These are phyloP conservation scores for Hericium coralloides DNA, from an alignment of 768 basidiomycete species.

Conservation along the genomic window DNA sequence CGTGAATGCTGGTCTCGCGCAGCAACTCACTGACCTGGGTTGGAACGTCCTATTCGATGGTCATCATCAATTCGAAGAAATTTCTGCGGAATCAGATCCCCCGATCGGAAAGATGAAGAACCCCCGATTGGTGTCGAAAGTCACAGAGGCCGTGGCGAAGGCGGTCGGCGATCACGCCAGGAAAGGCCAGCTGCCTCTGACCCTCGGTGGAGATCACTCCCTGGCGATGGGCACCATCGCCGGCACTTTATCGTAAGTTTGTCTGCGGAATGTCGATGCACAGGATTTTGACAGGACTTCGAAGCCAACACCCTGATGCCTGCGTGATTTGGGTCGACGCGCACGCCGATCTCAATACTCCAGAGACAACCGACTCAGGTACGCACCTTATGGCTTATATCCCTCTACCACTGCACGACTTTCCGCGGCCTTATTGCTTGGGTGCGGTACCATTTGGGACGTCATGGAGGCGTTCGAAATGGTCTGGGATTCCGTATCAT, in stretches of 20 bases:
- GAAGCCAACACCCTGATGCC: conserved; percentile 64
- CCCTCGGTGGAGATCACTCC: conserved; percentile 94
- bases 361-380: conserved; percentile 72
- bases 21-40: conserved; percentile 69
- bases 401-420: too few species aligned
- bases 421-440: too few species aligned
- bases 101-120: conserved; percentile 88
- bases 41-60: conserved; percentile 90
- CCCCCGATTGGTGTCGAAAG: conserved; percentile 77
- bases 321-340: conserved; percentile 97
- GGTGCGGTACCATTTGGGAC: too few species aligned
- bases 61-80: conserved; percentile 80
- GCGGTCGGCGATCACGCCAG: conserved; percentile 67
- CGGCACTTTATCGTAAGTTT: conserved; percentile 66
- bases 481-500: too few species aligned
- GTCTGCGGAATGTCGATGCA: background rate
- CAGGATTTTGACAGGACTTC: background rate
- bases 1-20: conserved; percentile 75
- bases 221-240: conserved; percentile 93
- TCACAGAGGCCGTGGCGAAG: conserved; percentile 70
- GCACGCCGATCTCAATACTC: conserved; percentile 94
- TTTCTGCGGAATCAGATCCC: conserved; percentile 54
- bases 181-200: conserved; percentile 78
- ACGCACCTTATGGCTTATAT: conserved; percentile 9
- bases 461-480: too few species aligned